Conservation (phyloP, 2,329 filamentous ascomycete genomes). For the Beauveria sp. region DNA sequence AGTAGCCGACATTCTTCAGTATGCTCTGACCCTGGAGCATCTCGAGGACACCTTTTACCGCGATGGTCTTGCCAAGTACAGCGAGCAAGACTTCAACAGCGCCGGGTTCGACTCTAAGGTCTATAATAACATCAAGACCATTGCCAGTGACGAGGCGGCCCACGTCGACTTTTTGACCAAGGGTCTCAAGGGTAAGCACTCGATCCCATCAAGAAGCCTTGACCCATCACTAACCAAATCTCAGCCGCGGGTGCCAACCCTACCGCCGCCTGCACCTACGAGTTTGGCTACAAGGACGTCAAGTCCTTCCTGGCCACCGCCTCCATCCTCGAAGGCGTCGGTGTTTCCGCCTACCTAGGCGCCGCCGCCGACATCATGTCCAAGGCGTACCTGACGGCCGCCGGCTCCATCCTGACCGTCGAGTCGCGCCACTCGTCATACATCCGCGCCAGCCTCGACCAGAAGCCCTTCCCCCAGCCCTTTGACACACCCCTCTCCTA, state of each 20-base stretch:
- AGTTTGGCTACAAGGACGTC: slow-evolving; percentile 62
- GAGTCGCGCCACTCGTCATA: slow-evolving; percentile 69
- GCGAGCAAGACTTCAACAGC: slow-evolving; percentile 54
- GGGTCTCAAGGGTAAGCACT: slow-evolving; percentile 20
- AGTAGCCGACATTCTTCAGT: slow-evolving; percentile 12
- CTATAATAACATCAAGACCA: slow-evolving; percentile 51
- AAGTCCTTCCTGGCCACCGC: slow-evolving; percentile 62
- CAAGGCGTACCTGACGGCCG: slow-evolving; percentile 53
- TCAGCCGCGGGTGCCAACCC: slow-evolving; percentile 58
- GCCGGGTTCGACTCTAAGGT: slow-evolving; percentile 49
- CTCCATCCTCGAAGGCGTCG: slow-evolving; percentile 63
- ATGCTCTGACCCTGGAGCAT: slow-evolving; percentile 64
- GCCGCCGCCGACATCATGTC: slow-evolving; percentile 58
- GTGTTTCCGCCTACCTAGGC: slow-evolving; percentile 67
- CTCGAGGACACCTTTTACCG: slow-evolving; percentile 68
- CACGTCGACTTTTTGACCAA: slow-evolving; percentile 28
- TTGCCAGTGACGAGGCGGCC: slow-evolving; percentile 54
- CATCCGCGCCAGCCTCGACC: slow-evolving; percentile 53
- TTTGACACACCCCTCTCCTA: slow-evolving; percentile 65
- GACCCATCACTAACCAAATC: slow-evolving; percentile 33
- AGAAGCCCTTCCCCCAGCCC: slow-evolving; percentile 55
- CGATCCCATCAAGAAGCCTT: slow-evolving; percentile 20
- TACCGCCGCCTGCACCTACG: slow-evolving; percentile 63
- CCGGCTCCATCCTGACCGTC: slow-evolving; percentile 63
- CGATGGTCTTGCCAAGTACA: slow-evolving; percentile 61